These are phyloP conservation scores for Apiospora hydei DNA, from an alignment of 2,329 filamentous ascomycete species.

Conservation along the genomic window DNA sequence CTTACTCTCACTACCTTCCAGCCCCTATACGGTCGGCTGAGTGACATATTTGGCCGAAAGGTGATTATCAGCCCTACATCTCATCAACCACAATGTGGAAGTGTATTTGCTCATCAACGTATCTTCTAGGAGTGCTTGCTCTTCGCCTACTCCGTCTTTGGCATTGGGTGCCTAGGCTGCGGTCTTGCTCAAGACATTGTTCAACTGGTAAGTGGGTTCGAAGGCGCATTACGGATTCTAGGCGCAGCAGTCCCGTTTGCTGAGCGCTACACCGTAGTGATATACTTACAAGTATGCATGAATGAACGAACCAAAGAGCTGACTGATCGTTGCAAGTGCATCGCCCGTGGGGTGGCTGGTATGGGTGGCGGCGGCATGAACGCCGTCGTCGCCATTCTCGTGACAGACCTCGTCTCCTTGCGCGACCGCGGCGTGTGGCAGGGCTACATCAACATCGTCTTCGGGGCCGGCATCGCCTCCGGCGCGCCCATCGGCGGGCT, in stretches of 20 bases:
- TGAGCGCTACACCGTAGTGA: too few species aligned
- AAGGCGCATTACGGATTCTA: background rate
- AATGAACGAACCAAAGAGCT: background rate
- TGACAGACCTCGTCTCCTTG: conserved; percentile 69
- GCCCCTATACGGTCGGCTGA: conserved; percentile 68
- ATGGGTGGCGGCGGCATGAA: conserved; percentile 71
- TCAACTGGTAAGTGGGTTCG: conserved; percentile 48
- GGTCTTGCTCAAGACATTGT: conserved; percentile 65
- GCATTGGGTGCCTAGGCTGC: conserved; percentile 63
- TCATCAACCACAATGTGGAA: background rate
- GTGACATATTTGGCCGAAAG: conserved; percentile 68
- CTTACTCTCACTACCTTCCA: conserved; percentile 46
- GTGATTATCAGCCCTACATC: background rate
- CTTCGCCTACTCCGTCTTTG: conserved; percentile 65
- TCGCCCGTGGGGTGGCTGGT: conserved; percentile 51
- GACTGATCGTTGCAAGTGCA: conserved; percentile 48
- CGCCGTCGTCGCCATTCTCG: conserved; percentile 66
- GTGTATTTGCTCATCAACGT: background rate
- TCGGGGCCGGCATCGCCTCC: conserved; percentile 69
- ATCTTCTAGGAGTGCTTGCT: conserved; percentile 53
- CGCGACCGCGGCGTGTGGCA: conserved; percentile 71
- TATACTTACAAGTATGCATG: background rate
- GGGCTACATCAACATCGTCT: conserved; percentile 70
- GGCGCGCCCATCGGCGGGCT: conserved; percentile 77
- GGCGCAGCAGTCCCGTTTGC: background rate